These are phyloP conservation scores for Orbilia blumenaviensis DNA, from an alignment of 2,329 filamentous ascomycete species.

Conservation along the genomic window DNA sequence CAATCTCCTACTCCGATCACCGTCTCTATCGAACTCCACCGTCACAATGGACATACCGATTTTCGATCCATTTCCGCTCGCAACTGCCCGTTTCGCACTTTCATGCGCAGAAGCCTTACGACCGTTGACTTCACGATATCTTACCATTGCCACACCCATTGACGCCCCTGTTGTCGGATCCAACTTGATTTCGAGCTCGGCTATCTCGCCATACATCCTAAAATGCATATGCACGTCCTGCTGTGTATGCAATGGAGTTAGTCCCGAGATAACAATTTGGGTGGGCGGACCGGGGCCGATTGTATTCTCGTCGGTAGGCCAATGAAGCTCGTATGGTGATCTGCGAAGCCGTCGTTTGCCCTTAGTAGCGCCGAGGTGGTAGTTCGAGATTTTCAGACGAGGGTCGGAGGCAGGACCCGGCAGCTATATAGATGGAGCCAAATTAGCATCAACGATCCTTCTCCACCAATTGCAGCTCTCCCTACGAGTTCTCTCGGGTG, in stretches of 20 bases:
- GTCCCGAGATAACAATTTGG: slow-evolving; percentile 93
- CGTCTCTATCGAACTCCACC: slow-evolving; percentile 89
- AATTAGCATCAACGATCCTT: slow-evolving; percentile 58
- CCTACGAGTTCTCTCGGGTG: background rate
- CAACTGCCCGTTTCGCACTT: slow-evolving; percentile 81
- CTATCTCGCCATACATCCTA: slow-evolving; percentile 83
- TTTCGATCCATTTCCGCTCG: slow-evolving; percentile 78
- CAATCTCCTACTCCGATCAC: slow-evolving; percentile 79
- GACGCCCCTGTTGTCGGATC: slow-evolving; percentile 94
- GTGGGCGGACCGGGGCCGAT: slow-evolving; percentile 88
- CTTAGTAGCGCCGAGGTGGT: slow-evolving; percentile 70
- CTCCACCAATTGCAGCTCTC: background rate
- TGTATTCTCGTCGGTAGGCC: slow-evolving; percentile 86
- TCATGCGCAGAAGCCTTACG: slow-evolving; percentile 72
- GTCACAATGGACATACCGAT: slow-evolving; percentile 80
- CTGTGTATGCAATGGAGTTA: slow-evolving; percentile 86
- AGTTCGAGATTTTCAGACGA: slow-evolving; percentile 74
- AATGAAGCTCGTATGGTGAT: slow-evolving; percentile 80
- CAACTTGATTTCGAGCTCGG: slow-evolving; percentile 90
- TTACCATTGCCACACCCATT: slow-evolving; percentile 89
- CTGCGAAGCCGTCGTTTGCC: slow-evolving; percentile 77
- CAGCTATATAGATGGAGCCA: slow-evolving; percentile 64
- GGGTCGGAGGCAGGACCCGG: slow-evolving; percentile 85
- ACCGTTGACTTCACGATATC: slow-evolving; percentile 75
- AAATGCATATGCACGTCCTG: slow-evolving; percentile 79